Evolutionary conservation across 148 eudicot genomes (phyloP).

Genomic region (Polygonum aviculare): DNA sequence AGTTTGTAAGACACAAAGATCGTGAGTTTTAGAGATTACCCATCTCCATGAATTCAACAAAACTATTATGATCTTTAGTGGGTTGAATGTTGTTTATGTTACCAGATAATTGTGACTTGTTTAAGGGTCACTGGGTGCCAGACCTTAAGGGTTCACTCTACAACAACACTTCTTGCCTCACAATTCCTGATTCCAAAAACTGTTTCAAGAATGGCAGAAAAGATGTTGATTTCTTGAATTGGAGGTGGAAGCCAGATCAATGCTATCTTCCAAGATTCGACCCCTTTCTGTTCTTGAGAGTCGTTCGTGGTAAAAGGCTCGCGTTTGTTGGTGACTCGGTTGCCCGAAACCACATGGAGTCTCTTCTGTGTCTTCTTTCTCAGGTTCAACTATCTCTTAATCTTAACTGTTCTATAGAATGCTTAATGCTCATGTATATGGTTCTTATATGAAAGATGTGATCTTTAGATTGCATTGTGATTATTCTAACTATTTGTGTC

Average conservation of each 20-base stretch:
- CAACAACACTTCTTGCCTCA: constrained; percentile 26
- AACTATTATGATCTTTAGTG: background rate
- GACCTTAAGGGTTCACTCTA: constrained; percentile 26
- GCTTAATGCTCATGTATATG: background rate
- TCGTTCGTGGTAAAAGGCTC: constrained; percentile 26
- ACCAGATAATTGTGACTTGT: constrained; percentile 24
- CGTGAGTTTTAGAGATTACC: too few relatives aligned
- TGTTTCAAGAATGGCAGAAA: constrained; percentile 41
- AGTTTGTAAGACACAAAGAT: too few relatives aligned
- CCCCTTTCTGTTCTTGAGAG: constrained; percentile 20
- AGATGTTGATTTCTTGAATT: constrained; percentile 40
- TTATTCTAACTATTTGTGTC: background rate
- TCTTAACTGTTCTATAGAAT: background rate
- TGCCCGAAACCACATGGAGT: constrained; percentile 69
- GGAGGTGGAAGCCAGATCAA: constrained; percentile 45
- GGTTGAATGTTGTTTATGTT: background rate
- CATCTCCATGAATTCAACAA: too few relatives aligned
- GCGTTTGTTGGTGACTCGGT: constrained; percentile 58
- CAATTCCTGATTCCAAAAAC: constrained; percentile 30
- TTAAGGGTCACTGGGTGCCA: constrained; percentile 38
- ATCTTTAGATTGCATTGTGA: background rate
- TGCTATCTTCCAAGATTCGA: constrained; percentile 37
- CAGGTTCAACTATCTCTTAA: constrained; percentile 21
- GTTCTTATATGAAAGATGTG: background rate
- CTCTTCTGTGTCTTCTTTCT: constrained; percentile 63